Conservation (phyloP, 768 basidiomycete genomes). For the Russula sp. region DNA sequence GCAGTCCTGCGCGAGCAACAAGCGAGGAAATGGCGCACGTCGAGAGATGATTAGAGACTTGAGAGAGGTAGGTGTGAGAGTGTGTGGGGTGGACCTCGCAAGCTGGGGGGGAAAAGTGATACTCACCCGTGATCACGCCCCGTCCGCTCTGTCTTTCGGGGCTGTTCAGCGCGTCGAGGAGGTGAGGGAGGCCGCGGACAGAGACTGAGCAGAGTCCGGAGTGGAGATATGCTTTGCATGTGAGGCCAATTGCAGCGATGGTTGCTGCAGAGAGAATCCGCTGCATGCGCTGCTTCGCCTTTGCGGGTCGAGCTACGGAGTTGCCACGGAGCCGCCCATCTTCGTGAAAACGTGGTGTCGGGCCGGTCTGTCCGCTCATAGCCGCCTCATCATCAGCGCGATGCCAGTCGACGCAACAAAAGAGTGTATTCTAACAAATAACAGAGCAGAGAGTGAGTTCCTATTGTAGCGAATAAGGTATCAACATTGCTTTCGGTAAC, state of each 20-base stretch:
- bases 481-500: conserved; percentile 10
- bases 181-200: conserved; percentile 60
- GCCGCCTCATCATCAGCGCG: not conserved
- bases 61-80: not conserved
- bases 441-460: not conserved
- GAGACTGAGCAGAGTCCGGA: conserved; percentile 58
- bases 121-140: conserved; percentile 67
- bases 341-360: not conserved
- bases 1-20: not conserved
- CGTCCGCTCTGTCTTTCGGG: conserved; percentile 41
- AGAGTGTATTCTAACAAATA: not conserved
- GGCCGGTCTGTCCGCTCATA: not conserved
- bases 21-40: conserved; percentile 45
- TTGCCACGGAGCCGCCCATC: not conserved
- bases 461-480: not conserved
- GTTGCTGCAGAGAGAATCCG: conserved; percentile 46
- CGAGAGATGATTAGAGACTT: conserved; percentile 92
- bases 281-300: conserved; percentile 11
- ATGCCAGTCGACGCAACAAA: too few relatives aligned
- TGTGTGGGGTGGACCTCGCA: not conserved
- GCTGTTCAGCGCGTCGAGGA: conserved; percentile 54
- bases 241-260: conserved; percentile 60
- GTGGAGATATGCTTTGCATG: conserved; percentile 71
- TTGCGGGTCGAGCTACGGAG: not conserved
- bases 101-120: not conserved